Conservation (phyloP, 1,139 yeast species). For the Diutina pseudorugosa region DNA sequence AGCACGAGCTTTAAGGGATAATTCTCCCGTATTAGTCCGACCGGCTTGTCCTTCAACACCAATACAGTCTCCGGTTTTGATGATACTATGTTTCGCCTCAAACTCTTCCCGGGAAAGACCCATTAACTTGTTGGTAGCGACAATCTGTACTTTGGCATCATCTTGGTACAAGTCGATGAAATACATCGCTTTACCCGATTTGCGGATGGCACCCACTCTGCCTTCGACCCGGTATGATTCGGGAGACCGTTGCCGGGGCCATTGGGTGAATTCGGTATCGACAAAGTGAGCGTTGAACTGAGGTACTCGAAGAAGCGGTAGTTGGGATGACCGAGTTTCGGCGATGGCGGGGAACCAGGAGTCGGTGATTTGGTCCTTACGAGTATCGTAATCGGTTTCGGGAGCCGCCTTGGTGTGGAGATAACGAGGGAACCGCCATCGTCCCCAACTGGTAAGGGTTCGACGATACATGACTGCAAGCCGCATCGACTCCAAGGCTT, state of each 20-base stretch:
- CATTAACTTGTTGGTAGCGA: conserved; percentile 42
- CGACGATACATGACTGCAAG: not conserved
- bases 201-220: conserved; percentile 41
- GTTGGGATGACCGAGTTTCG: not conserved
- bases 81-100: conserved; percentile 25
- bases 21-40: conserved; percentile 62
- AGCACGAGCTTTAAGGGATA: conserved; percentile 51
- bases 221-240: conserved; percentile 32
- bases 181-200: conserved; percentile 52
- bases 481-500: not conserved
- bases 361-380: not conserved
- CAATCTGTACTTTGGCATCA: conserved; percentile 40
- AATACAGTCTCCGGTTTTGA: conserved; percentile 64
- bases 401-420: not conserved
- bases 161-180: conserved; percentile 62
- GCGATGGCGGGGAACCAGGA: not conserved
- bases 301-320: not conserved
- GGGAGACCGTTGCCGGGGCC: not conserved
- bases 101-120: conserved; percentile 32
- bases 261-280: not conserved
- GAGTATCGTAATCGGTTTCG: not conserved
- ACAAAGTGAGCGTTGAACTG: not conserved
- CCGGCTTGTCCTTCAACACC: conserved; percentile 61
- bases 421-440: not conserved
- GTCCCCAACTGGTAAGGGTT: not conserved